A percentile compares a stretch with the other conserved stretches of the same genome.
Evolutionary conservation across 2,329 filamentous ascomycete species (phyloP).

Genomic region (Penicillium thymicola): DNA sequence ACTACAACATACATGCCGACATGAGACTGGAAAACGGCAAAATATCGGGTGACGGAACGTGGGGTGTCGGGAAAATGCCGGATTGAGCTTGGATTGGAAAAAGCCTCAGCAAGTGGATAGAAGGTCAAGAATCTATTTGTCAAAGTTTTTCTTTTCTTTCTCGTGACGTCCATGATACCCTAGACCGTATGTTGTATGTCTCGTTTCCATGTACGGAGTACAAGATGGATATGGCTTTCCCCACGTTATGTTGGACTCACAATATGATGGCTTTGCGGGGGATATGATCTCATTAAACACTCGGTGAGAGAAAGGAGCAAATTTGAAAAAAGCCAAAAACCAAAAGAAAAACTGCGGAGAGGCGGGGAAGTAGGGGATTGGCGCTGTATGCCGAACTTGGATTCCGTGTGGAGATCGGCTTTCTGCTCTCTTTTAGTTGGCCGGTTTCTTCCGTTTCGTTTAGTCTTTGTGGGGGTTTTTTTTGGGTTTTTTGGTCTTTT

Average conservation of each 20-base stretch:
- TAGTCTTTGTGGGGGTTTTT: background rate
- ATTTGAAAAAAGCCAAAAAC: background rate
- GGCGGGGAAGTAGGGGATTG: background rate
- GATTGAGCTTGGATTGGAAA: background rate
- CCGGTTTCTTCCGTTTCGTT: background rate
- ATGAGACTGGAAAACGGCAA: background rate
- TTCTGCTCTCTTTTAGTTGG: background rate
- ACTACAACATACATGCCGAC: background rate
- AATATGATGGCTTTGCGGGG: background rate
- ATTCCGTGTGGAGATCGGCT: background rate
- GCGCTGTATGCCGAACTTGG: background rate
- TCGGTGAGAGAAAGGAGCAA: conserved; percentile 6
- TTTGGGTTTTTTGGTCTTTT: too few relatives aligned
- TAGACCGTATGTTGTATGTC: too few relatives aligned
- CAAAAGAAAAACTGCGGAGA: background rate
- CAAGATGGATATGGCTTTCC: background rate
- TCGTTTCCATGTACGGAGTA: background rate
- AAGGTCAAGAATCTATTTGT: background rate
- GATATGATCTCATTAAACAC: background rate
- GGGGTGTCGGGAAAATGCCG: background rate
- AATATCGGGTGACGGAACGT: conserved; percentile 2
- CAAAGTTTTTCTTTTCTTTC: background rate
- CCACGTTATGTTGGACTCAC: background rate
- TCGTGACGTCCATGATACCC: background rate
- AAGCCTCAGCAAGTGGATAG: background rate